Conservation (phyloP, 371 early-diverging fungal species). For the Apophysomyces variabilis region DNA sequence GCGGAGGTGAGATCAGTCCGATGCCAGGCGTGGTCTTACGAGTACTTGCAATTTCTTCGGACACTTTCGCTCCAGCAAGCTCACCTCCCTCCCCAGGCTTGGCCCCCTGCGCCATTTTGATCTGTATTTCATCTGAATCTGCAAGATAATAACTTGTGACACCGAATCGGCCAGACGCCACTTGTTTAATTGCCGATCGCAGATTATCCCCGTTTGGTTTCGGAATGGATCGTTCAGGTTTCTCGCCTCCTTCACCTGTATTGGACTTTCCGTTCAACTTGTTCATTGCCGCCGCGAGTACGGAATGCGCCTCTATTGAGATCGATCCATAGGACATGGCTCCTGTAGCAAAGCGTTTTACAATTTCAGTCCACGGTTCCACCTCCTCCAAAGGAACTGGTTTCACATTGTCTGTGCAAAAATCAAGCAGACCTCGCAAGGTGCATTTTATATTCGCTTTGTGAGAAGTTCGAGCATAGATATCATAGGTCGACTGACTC, state of each 20-base stretch:
- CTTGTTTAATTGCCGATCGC: constrained; percentile 95
- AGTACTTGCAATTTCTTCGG: constrained; percentile 86
- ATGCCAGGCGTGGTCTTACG: constrained; percentile 95
- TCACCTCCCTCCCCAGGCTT: constrained; percentile 95
- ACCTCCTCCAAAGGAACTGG: constrained; percentile 90
- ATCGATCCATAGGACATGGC: constrained; percentile 98
- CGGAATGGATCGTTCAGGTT: constrained; percentile 75
- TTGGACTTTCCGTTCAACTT: constrained; percentile 92
- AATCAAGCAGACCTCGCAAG: constrained; percentile 90
- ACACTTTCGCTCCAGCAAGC: constrained; percentile 82
- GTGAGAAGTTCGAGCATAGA: constrained; percentile 76
- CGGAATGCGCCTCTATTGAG: constrained; percentile 87
- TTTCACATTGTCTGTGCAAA: constrained; percentile 69
- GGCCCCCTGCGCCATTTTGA: constrained; percentile 98
- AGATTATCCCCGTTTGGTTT: constrained; percentile 71
- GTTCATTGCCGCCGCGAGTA: constrained; percentile 94
- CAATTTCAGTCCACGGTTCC: constrained; percentile 95
- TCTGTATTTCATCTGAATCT: constrained; percentile 93
- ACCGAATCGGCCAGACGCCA: constrained; percentile 95
- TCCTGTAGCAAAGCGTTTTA: constrained; percentile 93
- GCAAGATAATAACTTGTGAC: constrained; percentile 90
- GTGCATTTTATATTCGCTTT: constrained; percentile 87
- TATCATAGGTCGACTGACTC: constrained; percentile 80
- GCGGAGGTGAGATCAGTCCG: constrained; percentile 95
- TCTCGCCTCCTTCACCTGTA: constrained; percentile 97